These are phyloP conservation scores for Ambrosiella cleistominuta DNA, from an alignment of 2,329 filamentous ascomycete genomes.

Conservation along the genomic window DNA sequence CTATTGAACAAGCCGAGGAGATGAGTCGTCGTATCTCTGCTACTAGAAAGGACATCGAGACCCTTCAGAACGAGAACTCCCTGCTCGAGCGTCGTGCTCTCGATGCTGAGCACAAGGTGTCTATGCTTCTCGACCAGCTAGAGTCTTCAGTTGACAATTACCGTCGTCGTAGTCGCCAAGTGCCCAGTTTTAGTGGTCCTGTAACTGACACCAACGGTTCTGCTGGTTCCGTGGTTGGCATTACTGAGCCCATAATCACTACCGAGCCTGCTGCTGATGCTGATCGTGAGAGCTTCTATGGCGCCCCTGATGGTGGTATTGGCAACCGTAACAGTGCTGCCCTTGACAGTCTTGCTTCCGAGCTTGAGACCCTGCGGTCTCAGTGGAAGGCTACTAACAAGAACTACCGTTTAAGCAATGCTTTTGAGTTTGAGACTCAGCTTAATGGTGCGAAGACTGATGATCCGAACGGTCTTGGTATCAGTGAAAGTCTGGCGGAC, in stretches of 20 bases:
- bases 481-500: conserved; percentile 58
- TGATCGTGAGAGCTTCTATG: conserved; percentile 45
- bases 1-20: conserved; percentile 38
- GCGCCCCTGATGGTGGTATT: conserved; percentile 32
- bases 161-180: conserved; percentile 54
- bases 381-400: conserved; percentile 96
- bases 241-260: conserved; percentile 6
- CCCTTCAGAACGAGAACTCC: conserved; percentile 66
- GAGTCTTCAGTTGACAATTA: conserved; percentile 90
- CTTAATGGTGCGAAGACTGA: conserved; percentile 22
- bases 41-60: conserved; percentile 53
- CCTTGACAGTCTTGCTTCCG: conserved; percentile 76
- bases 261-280: conserved; percentile 22
- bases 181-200: conserved; percentile 22
- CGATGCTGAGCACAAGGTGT: conserved; percentile 87
- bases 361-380: conserved; percentile 73
- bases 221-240: not conserved
- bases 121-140: conserved; percentile 82
- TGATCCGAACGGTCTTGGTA: conserved; percentile 26
- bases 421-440: conserved; percentile 63
- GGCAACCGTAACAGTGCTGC: conserved; percentile 45
- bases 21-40: conserved; percentile 38
- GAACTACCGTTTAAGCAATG: conserved; percentile 77
- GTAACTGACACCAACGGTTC: conserved; percentile 24
- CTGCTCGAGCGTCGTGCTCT: conserved; percentile 66